phyloP scores from a whole-genome alignment of 1,284 basidiomycete genomes.

The Tausonia pullulans region DNA sequence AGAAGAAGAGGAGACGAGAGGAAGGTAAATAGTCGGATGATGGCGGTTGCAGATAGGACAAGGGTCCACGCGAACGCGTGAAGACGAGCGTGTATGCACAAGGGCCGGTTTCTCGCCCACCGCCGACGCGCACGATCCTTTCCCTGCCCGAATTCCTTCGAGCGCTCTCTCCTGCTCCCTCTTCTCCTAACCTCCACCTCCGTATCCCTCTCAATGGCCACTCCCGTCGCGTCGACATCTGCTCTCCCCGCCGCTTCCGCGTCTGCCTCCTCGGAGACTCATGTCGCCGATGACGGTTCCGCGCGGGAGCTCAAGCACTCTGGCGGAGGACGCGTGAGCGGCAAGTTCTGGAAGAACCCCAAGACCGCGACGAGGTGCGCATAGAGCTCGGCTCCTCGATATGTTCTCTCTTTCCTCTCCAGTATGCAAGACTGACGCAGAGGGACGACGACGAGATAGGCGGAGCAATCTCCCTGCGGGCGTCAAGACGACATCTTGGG shows the following conservation, averaged over 20 bases:
- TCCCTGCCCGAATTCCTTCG: background rate
- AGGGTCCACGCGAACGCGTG: too few relatives aligned
- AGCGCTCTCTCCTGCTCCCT: background rate
- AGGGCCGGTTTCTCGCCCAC: too few relatives aligned
- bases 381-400: background rate
- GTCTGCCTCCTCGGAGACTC: background rate
- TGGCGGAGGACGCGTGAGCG: conserved; percentile 12
- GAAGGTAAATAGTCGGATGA: too few relatives aligned
- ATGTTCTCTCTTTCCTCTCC: background rate
- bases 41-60: too few relatives aligned
- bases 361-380: conserved; percentile 12
- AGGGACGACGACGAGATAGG: background rate
- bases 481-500: conserved; percentile 24
- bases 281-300: background rate
- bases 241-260: background rate
- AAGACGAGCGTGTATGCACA: too few relatives aligned
- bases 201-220: background rate
- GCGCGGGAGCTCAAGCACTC: background rate
- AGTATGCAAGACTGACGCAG: background rate
- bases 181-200: background rate
- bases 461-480: conserved; percentile 13
- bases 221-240: background rate
- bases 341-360: conserved; percentile 15
- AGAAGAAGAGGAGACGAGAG: too few relatives aligned
- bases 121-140: too few relatives aligned